These are phyloP conservation scores for Adansonia grandidieri DNA, from an alignment of 441 rosid genomes.

Conservation along the genomic window DNA sequence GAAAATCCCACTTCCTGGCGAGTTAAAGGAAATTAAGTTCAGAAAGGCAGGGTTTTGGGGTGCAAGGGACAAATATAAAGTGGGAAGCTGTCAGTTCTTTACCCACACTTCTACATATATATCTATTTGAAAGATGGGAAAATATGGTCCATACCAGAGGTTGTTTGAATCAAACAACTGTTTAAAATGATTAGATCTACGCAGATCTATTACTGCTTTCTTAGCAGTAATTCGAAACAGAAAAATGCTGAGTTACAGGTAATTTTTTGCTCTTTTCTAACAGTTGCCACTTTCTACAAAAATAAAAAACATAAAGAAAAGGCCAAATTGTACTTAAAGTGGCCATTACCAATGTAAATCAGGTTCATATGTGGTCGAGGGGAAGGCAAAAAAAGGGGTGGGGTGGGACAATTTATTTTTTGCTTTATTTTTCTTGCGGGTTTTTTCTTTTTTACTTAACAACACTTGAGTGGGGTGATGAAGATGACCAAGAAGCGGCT, in stretches of 20 bases:
- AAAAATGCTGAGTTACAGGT: neutral
- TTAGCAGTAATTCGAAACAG: neutral
- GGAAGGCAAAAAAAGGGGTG: neutral
- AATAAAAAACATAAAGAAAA: neutral
- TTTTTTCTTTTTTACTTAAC: neutral
- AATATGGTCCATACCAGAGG: constrained; percentile 3
- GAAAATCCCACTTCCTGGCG: neutral
- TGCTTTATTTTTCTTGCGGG: neutral
- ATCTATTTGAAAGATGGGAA: neutral
- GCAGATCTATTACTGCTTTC: neutral
- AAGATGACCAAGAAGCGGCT: neutral
- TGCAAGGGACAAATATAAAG: constrained; percentile 2
- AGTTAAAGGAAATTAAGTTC: neutral
- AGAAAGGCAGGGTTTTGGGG: neutral
- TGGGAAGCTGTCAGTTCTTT: constrained; percentile 21
- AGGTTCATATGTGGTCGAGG: neutral
- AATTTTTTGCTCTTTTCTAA: neutral
- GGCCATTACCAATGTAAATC: neutral
- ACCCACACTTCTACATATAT: neutral
- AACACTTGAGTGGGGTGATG: neutral
- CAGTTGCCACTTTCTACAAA: neutral
- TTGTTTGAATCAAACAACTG: neutral
- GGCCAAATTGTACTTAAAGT: neutral
- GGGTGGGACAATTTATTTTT: neutral
- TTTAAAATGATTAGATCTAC: constrained; percentile 1